Conservation (phyloP, 768 basidiomycete species). For the Atractiella rhizophila region DNA sequence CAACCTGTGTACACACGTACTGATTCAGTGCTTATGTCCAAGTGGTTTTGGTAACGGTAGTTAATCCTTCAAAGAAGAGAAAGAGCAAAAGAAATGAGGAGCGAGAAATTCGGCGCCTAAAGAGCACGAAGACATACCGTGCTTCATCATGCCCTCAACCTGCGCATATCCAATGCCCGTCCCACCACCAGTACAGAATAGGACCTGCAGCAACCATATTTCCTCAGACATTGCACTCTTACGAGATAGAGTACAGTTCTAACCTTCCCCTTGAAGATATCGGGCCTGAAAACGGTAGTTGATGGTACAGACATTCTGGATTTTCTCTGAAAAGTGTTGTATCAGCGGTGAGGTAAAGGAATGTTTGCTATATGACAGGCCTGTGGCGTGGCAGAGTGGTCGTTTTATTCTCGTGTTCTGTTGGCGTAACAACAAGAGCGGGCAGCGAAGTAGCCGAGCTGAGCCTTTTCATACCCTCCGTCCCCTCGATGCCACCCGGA, state of each 20-base stretch:
- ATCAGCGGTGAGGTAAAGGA: no score
- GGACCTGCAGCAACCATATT: conserved; percentile 3
- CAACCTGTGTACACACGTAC: no score
- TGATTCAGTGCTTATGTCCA: no score
- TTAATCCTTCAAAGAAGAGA: not conserved
- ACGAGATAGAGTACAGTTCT: conserved; percentile 18
- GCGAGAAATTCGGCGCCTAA: no score
- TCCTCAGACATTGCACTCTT: not conserved
- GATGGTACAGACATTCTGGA: not conserved
- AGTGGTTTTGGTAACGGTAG: conserved; percentile 32
- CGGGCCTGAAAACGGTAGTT: conserved; percentile 35
- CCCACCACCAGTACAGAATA: conserved; percentile 74
- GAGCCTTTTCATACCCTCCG: no score
- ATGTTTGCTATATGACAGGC: no score
- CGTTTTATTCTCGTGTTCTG: no score
- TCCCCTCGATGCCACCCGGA: no score
- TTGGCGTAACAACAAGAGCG: no score
- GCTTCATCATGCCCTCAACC: conserved; percentile 52
- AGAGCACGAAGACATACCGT: not conserved
- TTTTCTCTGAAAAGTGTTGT: no score
- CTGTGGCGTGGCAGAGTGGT: no score
- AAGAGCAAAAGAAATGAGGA: not conserved
- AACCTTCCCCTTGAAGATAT: conserved; percentile 74
- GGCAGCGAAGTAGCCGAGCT: no score
- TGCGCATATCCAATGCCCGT: conserved; percentile 79